Evolutionary conservation across 345 rosid genomes (phyloP).

Genomic region (Pseudoturritis turrita): DNA sequence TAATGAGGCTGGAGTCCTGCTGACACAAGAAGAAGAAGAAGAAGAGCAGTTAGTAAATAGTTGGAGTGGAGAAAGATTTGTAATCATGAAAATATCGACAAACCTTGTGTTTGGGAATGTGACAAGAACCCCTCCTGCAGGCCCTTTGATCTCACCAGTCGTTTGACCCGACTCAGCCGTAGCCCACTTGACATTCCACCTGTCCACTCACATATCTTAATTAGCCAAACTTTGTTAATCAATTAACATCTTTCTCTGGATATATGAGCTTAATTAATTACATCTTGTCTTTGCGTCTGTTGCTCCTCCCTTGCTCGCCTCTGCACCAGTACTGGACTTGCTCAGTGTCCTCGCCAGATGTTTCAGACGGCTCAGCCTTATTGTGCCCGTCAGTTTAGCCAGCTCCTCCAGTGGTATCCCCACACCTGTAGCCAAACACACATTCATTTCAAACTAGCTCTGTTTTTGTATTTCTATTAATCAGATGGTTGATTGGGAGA

Average conservation of each 20-base stretch:
- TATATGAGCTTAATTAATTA: conserved; percentile 33
- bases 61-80: background rate
- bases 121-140: conserved; percentile 13
- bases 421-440: conserved; percentile 39
- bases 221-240: background rate
- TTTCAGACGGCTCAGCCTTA: conserved; percentile 66
- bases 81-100: background rate
- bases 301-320: conserved; percentile 22
- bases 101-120: conserved; percentile 45
- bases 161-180: conserved; percentile 66
- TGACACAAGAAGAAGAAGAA: background rate
- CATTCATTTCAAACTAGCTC: background rate
- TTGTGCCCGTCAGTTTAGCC: conserved; percentile 44
- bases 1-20: background rate
- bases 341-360: conserved; percentile 67
- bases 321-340: conserved; percentile 25
- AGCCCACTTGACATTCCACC: conserved; percentile 54
- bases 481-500: background rate
- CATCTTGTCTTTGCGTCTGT: conserved; percentile 38
- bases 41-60: background rate
- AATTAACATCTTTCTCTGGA: background rate
- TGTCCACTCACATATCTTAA: conserved; percentile 23
- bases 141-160: conserved; percentile 52
- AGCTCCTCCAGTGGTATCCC: conserved; percentile 49
- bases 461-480: background rate